Percentiles rank a stretch among this genome's conserved stretches.
Conservation (phyloP, 257 asterid genomes). For the Petunia axillaris region DNA sequence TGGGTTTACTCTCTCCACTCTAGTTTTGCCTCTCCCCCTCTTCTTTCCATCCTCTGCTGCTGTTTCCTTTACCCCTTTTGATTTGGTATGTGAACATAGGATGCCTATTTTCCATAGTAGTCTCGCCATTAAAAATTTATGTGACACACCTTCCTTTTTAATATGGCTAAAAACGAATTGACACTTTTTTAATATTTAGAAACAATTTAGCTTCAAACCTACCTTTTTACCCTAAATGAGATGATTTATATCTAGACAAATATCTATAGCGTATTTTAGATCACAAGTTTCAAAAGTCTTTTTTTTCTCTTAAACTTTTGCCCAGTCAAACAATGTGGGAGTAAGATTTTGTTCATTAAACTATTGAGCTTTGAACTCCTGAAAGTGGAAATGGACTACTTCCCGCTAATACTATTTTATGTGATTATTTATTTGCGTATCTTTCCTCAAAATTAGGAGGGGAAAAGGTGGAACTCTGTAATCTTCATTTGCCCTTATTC, state of each 20-base stretch:
- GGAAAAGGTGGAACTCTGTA: slow-evolving; percentile 1
- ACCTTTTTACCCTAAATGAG: too few species aligned
- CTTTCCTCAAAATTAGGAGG: slow-evolving; percentile 8
- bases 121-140: too few species aligned
- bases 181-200: too few species aligned
- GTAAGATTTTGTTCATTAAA: neutral
- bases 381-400: neutral
- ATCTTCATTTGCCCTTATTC: neutral
- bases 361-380: neutral
- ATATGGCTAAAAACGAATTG: too few species aligned
- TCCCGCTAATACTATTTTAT: too few species aligned
- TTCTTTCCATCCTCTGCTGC: neutral
- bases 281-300: too few species aligned
- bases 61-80: neutral
- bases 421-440: neutral
- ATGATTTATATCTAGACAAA: too few species aligned
- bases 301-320: neutral
- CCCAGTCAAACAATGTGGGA: too few species aligned
- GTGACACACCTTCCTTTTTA: too few species aligned
- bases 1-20: too few species aligned
- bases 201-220: too few species aligned
- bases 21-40: neutral
- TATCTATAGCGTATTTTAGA: too few species aligned
- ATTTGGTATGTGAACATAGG: neutral
- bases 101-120: neutral